Evolutionary conservation across 495 filamentous ascomycete genomes (phyloP), one percentile per base, ranked within the genome.

Genomic region (Annulohypoxylon stygium): DNA sequence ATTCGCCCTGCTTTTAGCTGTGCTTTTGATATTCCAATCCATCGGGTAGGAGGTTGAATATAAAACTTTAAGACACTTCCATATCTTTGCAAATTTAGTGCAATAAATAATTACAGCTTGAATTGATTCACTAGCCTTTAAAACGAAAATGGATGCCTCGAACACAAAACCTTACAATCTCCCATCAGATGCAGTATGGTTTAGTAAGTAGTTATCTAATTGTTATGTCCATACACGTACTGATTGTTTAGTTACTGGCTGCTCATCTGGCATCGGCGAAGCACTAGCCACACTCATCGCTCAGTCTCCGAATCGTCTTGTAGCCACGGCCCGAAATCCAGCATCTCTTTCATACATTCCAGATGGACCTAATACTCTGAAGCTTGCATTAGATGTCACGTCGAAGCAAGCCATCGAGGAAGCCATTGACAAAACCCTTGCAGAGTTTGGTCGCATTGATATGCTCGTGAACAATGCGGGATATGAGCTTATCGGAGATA

Each of bases 381-480:
- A 84, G 63, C 75, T 87, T 14, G 36, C 75, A 47, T 78, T 88
- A 0, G 86, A 88, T 65, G 83, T 87, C 5, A 84, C 81, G 1
- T 82, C 80, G 2, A 68, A 45, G 14, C 45, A 71, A 5, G 79
- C 80, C 6, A 82, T 89, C 59, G 75, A 80, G 30, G 72, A 76
- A 0, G 84, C 86, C 10, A 67, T 89, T 10, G 23, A 66, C 3
- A 63, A 72, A 0, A 72, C 83, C 0, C 30, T 85, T 0, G 67
- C 65, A 0, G 79, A 77, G 41, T 87, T 87, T 67, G 74, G 75
- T 26, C 83, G 82, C 36, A 79, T 90, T 60, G 86, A 90, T 60
- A 82, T 89, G 10, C 75, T 88, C 25, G 84, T 89, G 68, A 89
- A 89, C 79, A 90, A 89, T 59, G 87, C 87, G 2, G 87, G 87